These are phyloP conservation scores for Dioscorea cayenensis DNA, from an alignment of 116 monocot species.

Conservation along the genomic window DNA sequence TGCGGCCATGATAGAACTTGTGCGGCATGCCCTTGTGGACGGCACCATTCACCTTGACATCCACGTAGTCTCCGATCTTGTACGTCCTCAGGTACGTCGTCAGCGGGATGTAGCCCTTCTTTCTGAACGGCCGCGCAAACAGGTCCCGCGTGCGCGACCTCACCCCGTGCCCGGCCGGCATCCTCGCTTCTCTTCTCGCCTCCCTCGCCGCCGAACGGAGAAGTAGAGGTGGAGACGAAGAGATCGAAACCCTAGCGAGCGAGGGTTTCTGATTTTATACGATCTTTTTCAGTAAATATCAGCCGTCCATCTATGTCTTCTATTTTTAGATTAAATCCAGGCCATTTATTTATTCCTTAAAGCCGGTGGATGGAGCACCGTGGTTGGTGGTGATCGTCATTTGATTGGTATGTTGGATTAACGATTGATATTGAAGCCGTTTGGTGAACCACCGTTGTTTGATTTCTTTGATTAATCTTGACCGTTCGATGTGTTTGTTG, in stretches of 20 bases:
- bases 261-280: no score
- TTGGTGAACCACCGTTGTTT: no score
- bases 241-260: conserved; percentile 1
- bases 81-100: conserved; percentile 61
- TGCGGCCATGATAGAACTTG: conserved; percentile 38
- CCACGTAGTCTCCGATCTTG: conserved; percentile 41
- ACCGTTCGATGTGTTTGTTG: no score
- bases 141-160: conserved; percentile 52
- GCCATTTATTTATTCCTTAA: no score
- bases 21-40: conserved; percentile 38
- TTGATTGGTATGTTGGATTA: no score
- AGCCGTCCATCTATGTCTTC: no score
- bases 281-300: no score
- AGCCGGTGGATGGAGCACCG: no score
- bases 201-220: neutral
- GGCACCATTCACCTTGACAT: conserved; percentile 28
- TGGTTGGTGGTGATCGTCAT: no score
- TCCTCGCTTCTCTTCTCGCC: conserved; percentile 13
- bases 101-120: conserved; percentile 61
- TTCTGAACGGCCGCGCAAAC: conserved; percentile 53
- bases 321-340: no score
- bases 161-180: conserved; percentile 63
- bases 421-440: no score
- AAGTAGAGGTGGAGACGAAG: neutral
- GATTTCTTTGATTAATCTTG: no score